Base-by-base conservation (phyloP, 495 filamentous ascomycete species). In the Cercophora samala region DNA sequence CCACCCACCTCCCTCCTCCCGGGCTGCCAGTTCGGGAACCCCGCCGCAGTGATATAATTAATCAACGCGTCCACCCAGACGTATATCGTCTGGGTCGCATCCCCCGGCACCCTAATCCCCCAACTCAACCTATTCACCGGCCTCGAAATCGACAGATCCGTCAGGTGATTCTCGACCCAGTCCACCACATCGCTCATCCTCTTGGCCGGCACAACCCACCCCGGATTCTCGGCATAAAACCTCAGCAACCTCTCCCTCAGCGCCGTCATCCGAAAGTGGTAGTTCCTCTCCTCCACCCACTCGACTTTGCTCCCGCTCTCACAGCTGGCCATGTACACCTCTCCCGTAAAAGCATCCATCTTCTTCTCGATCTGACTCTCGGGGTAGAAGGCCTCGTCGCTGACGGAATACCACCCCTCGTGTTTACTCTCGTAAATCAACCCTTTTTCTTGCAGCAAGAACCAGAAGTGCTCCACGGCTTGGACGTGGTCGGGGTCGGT, bases 61-160 rank as follows among this genome's bases (percentile, higher is more conserved):
- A 97, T 84, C 24, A 99, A 83, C 4, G 95, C 95, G 78, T 98
- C 96, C 4, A 99, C 84, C 95, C 95, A 99, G 46, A 98, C 96
- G 74, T 98, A 99, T 68, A 99, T 94, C 2, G 93, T 97, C 77
- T 98, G 96, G 19, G 79, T 85, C 1, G 86, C 78, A 72, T 98
- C 95, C 60, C 87, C 87, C 6, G 95, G 95, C 46, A 97, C 94
- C 5, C 85, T 88, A 63, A 99, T 94, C 2, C 96, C 95, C 95
- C 95, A 99, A 23, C 76, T 85, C 24, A 98, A 78, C 42, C 95
- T 84, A 62, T 90, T 86, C 17, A 82, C 76, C 0, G 95, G 96
- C 32, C 96, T 84, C 0, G 96, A 98, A 24, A 99, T 85, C 4
- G 92, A 96, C 13, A 99, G 83, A 78, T 99, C 96, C 69, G 88